phyloP scores from a whole-genome alignment of 345 rosid genomes.

The Jatropha curcas region DNA sequence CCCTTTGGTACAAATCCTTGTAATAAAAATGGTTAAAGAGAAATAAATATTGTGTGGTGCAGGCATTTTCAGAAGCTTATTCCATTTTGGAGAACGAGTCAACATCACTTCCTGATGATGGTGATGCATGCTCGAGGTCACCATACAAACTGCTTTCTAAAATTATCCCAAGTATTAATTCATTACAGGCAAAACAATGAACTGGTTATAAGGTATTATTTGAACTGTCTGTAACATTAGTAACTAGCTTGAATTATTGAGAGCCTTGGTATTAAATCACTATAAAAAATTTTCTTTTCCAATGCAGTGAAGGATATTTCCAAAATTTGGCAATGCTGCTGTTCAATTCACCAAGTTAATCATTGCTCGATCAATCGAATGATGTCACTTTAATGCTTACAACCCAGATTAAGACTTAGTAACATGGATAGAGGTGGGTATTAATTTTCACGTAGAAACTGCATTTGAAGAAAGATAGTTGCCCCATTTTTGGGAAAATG shows the following conservation, averaged over 20 bases:
- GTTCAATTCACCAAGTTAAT: too few species aligned
- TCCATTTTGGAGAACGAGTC: slow-evolving; percentile 78
- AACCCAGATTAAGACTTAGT: too few species aligned
- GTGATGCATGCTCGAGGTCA: slow-evolving; percentile 41
- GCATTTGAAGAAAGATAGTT: too few species aligned
- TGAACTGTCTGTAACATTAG: background rate
- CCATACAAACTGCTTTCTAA: slow-evolving; percentile 62
- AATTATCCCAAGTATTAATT: slow-evolving; percentile 69
- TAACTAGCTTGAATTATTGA: background rate
- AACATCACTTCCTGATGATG: slow-evolving; percentile 43
- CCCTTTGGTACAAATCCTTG: background rate
- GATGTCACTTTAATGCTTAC: too few species aligned
- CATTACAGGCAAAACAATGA: slow-evolving; percentile 14
- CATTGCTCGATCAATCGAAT: too few species aligned
- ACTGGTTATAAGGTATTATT: slow-evolving; percentile 20
- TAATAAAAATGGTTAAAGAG: background rate
- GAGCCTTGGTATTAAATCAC: background rate
- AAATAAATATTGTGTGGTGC: slow-evolving; percentile 28
- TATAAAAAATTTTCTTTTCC: too few species aligned
- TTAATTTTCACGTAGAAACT: too few species aligned
- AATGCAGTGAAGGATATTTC: too few species aligned
- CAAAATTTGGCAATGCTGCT: too few species aligned
- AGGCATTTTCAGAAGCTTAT: slow-evolving; percentile 98
- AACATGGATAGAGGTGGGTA: too few species aligned
- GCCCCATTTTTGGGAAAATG: too few species aligned